phyloP scores from a whole-genome alignment of 345 rosid genomes.

The Acer campestre region DNA sequence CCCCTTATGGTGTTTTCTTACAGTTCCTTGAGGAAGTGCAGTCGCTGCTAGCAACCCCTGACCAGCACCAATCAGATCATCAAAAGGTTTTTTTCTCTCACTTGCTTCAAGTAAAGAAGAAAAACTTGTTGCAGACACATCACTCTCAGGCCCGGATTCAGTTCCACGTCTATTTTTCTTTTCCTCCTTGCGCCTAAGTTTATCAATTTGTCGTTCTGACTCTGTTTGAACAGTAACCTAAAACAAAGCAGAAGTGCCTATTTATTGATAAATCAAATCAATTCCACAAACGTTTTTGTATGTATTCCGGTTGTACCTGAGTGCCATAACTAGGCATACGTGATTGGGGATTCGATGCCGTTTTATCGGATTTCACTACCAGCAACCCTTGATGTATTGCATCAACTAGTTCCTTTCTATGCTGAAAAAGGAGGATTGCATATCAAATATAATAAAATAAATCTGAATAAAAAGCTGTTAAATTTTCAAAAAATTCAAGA shows the following conservation, averaged over 20 bases:
- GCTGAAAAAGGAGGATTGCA: conserved; percentile 50
- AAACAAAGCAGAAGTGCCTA: conserved; percentile 20
- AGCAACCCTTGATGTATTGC: conserved; percentile 78
- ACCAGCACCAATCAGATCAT: conserved; percentile 74
- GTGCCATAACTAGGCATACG: conserved; percentile 97
- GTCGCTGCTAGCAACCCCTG: conserved; percentile 53
- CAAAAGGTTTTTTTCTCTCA: conserved; percentile 68
- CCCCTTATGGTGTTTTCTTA: conserved; percentile 82
- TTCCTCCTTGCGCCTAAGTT: conserved; percentile 97
- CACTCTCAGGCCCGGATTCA: conserved; percentile 67
- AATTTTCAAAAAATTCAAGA: not conserved
- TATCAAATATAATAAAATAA: conserved; percentile 3
- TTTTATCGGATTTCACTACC: conserved; percentile 74
- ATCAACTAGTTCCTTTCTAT: conserved; percentile 87
- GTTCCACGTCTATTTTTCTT: conserved; percentile 74
- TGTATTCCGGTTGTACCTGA: conserved; percentile 52
- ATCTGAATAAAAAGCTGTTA: not conserved
- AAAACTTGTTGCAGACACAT: conserved; percentile 69
- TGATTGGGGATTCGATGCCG: conserved; percentile 60
- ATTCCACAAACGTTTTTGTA: not conserved
- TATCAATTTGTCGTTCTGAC: conserved; percentile 86
- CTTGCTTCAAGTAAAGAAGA: conserved; percentile 91
- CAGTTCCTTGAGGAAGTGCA: conserved; percentile 94
- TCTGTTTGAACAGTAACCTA: conserved; percentile 96
- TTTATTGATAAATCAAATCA: not conserved